Base-by-base conservation (phyloP, 1,139 yeast genomes). In the Blastobotrys serpentis region DNA sequence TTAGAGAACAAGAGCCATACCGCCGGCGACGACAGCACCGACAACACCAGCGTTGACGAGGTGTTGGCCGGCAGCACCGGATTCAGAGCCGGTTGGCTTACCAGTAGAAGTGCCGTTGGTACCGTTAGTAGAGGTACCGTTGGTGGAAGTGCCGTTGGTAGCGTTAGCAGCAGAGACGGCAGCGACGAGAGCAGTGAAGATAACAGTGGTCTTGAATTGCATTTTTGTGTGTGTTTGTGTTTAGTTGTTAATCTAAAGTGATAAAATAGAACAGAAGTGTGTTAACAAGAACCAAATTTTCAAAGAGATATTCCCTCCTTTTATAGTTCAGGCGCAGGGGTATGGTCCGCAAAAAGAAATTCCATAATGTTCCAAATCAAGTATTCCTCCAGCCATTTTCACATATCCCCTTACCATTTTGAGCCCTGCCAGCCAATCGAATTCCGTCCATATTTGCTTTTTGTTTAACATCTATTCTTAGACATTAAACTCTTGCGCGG, bases 21-120 rank as follows among this genome's bases (percentile, higher is more conserved):
- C 86, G 62, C 84, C 86, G 61, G 85, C 86, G 58, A 81, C 81
- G 65, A 81, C 84, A 66, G 85, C 86, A 72, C 85, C 86, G 68
- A 81, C 75, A 64, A 78, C 75, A 72, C 82, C 83, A 62, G 82
- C 82, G 69, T 74, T 73, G 63, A 73, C 69, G 53, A 76, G 73
- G 73, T 77, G n/a, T n/a, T n/a, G 74, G 63, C 71, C 65, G 59
- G 70, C 76, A 59, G 80, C 80, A 62, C 79, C 80, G 70, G 78
- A 80, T 61, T 75, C 71, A 45, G 66, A 59, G 43, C 69, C 57
- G 57, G 71, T 58, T 48, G 69, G 66, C n/a, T n/a, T n/a, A n/a
- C n/a, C n/a, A 43, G 67, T 52, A 46, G 67, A 66, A 58, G 71
- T 64, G 26, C 61, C 48, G 56, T 68, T 55, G 39, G 66, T 56